Conservation (phyloP, 1,139 yeast species). For the Yamadazyma triangularis region DNA sequence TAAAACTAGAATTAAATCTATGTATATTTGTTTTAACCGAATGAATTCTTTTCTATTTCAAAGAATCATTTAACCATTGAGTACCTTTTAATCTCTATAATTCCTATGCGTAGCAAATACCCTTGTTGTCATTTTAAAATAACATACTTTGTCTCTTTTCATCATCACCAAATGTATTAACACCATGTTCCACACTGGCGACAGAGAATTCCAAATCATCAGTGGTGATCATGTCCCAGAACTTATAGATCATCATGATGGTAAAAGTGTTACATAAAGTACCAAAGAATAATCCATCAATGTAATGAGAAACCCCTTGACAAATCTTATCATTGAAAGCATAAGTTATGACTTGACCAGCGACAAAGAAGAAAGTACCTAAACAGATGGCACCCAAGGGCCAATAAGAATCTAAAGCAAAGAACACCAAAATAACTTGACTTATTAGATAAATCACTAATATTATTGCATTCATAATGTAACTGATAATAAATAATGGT, state of each 20-base stretch:
- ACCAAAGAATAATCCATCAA: conserved; percentile 87
- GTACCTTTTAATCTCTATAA: too few species aligned
- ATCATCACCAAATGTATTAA: conserved; percentile 29
- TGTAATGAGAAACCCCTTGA: conserved; percentile 69
- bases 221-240: conserved; percentile 94
- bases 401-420: conserved; percentile 76
- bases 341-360: conserved; percentile 73
- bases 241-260: conserved; percentile 91
- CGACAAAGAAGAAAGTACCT: conserved; percentile 69
- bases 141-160: conserved; percentile 34
- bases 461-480: conserved; percentile 65
- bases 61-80: too few species aligned
- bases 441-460: conserved; percentile 60
- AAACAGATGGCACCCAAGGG: conserved; percentile 75
- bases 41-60: too few species aligned
- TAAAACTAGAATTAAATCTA: too few species aligned
- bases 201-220: conserved; percentile 94
- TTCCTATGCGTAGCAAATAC: too few species aligned
- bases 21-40: too few species aligned
- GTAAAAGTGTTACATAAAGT: conserved; percentile 75
- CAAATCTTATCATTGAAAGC: conserved; percentile 67
- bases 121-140: too few species aligned
- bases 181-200: conserved; percentile 41
- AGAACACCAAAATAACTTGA: conserved; percentile 65
- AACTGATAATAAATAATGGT: conserved; percentile 65